Evolutionary conservation across 31 red algal genomes (phyloP).

Genomic region (Endocladia muricata): DNA sequence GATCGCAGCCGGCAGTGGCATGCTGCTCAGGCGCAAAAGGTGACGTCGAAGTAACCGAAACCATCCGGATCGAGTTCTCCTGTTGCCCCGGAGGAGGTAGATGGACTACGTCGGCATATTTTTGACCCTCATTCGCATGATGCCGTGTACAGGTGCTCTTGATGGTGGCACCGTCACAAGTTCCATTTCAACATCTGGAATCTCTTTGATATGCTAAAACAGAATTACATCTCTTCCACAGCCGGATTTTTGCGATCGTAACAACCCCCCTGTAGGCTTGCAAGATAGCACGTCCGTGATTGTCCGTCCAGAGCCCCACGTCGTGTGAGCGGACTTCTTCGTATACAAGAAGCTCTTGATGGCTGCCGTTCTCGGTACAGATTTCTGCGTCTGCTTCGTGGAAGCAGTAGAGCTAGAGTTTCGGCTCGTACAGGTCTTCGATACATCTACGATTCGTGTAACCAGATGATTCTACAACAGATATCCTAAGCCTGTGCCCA

Average conservation of each 20-base stretch:
- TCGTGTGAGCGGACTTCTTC: conserved; percentile 5
- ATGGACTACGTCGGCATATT: conserved; percentile 18
- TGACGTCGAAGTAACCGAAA: background rate
- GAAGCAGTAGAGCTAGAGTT: conserved; percentile 12
- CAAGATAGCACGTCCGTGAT: background rate
- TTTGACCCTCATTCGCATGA: background rate
- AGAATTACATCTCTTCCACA: background rate
- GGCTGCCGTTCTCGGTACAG: conserved; percentile 10
- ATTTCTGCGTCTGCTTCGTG: conserved; percentile 14
- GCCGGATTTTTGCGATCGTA: conserved; percentile 21
- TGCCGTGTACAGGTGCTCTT: background rate
- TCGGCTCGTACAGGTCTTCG: background rate
- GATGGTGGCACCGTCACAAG: conserved; percentile 9
- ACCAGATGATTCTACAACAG: conserved; percentile 2
- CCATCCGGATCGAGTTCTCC: conserved; percentile 7
- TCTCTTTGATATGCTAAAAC: background rate
- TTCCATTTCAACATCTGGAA: conserved; percentile 6
- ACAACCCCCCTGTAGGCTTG: background rate
- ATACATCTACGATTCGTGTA: conserved; percentile 14
- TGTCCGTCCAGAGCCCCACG: background rate
- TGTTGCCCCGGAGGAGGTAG: conserved; percentile 25
- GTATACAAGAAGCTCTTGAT: conserved; percentile 12
- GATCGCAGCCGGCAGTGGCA: background rate
- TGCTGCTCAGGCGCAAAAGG: background rate
- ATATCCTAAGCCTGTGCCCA: background rate